Base-by-base conservation (phyloP, 345 rosid genomes). In the Leavenworthia alabamica region DNA sequence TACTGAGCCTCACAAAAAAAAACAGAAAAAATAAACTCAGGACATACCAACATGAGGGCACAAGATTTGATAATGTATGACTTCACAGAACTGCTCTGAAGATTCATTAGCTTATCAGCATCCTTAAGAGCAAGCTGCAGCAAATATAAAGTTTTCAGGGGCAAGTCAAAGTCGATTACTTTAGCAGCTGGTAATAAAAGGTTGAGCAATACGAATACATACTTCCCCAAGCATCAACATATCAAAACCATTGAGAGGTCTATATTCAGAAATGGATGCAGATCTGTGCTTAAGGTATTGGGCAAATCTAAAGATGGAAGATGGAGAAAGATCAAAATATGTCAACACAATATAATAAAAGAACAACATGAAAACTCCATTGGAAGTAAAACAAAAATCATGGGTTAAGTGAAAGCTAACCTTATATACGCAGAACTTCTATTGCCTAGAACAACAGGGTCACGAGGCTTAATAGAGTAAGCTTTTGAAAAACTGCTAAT, bases 171-270 rank as follows among this genome's bases (percentile, higher is more conserved):
- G 43, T 63, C 1, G 7, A 60, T 47, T 8, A 56, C 36, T 35
- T 22, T 17, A 5, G 56, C 40, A 56, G 50, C 15, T 36, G 20
- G 39, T 39, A 11, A 49, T 67, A 56, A 17, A 6, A 56, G 24
- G 44, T 44, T 40, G 76, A 65, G 42, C 23, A 48, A 46, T 42
- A 8, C 53, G 67, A 58, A 23, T 56, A 73, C 81, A 62, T 85
- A 93, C 99, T 77, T 89, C 99, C 54, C 95, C 96, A 65, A 83
- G 96, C 62, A 86, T 86, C 4, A 81, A 89, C 79, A 91, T 89
- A 81, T 93, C 99, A 56, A 89, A 77, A 62, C 97, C 97, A 77
- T 74, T 85, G 53, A 89, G 68, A 46, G 97, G 91, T 63, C 70
- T 73, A 70, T 70, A 40, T 70, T 89, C 99, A 17, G 96, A 93